Conservation (phyloP, 1,284 basidiomycete genomes). For the Sphagnurus paluster region DNA sequence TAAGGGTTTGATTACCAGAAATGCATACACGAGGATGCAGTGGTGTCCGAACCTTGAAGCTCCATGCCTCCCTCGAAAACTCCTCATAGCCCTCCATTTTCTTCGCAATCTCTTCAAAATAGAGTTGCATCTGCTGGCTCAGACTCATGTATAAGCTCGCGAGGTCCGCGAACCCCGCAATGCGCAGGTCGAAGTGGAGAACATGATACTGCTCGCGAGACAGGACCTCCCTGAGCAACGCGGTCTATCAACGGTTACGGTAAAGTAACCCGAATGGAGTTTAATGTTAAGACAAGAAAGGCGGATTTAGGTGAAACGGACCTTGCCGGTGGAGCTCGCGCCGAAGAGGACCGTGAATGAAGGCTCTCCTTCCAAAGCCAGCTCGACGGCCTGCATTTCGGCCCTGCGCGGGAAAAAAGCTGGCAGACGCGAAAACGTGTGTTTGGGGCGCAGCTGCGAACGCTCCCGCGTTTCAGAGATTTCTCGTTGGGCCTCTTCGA, state of each 20-base stretch:
- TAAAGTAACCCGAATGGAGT: no score
- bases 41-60: conserved; percentile 61
- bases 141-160: conserved; percentile 73
- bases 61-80: conserved; percentile 72
- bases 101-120: conserved; percentile 65
- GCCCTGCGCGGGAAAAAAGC: conserved; percentile 69
- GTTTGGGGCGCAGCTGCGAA: conserved; percentile 67
- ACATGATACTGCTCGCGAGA: conserved; percentile 69
- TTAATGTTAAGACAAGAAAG: conserved; percentile 6
- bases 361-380: conserved; percentile 66
- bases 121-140: conserved; percentile 78
- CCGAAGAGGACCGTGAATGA: conserved; percentile 81
- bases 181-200: conserved; percentile 80
- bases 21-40: conserved; percentile 1
- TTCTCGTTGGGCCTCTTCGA: conserved; percentile 76
- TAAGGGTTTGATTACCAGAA: background rate
- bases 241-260: conserved; percentile 68
- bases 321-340: conserved; percentile 81
- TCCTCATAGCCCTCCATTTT: conserved; percentile 66
- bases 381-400: conserved; percentile 64
- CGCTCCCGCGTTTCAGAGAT: conserved; percentile 66
- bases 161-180: conserved; percentile 81
- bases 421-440: conserved; percentile 75
- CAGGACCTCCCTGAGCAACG: conserved; percentile 74
- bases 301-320: conserved; percentile 26